Evolutionary conservation across 805 yeast genomes (phyloP), one percentile per base, ranked within the genome.

Genomic region (Cyberlindnera subsufficiens): DNA sequence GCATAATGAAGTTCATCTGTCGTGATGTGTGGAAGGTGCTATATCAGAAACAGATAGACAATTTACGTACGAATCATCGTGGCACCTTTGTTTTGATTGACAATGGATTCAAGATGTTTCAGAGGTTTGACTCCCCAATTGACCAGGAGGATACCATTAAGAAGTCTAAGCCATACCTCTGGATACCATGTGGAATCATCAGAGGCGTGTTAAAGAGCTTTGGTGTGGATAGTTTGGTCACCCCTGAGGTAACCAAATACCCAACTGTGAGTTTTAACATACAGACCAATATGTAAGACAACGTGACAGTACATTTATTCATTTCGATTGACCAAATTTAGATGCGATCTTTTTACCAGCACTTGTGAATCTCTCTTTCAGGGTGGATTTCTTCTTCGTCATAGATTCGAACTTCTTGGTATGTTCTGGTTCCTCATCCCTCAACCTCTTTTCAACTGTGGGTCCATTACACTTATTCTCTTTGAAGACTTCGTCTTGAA

Each of bases 1-100:
- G 86, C 50, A 75, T 91, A 32, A 86, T 93, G 87, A 91, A 91
- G 64, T 89, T 87, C 60, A 77, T 93, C 5, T 90, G 98, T 60
- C 75, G 95, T 37, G 97, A 90, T 52, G 83, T 90, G 25, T 93
- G 98, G 98, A 80, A 77, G 53, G 65, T 74, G 41, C 59, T 91
- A 25, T 88, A 78, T 64, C 78, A 80, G 32, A 91, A 89, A 63
- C 96, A 86, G 60, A 86, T 93, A 70, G 97, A 90, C 60, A 89
- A 88, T 52, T 70, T 93, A 45, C 76, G 95, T 47, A 93, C 99
- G 1, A 93, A 93, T 59, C 97, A 93, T 60, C 67, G 95, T 32
- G 83, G 93, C 6, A 85, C 90, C 0, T 86, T 79, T 61, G 91
- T 88, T 20, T 68, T 87, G 35, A 77, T 86, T 9, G 96, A 87